Evolutionary conservation across 164 flowering plant species (phyloP).

Genomic region (Liquidambar formosana): DNA sequence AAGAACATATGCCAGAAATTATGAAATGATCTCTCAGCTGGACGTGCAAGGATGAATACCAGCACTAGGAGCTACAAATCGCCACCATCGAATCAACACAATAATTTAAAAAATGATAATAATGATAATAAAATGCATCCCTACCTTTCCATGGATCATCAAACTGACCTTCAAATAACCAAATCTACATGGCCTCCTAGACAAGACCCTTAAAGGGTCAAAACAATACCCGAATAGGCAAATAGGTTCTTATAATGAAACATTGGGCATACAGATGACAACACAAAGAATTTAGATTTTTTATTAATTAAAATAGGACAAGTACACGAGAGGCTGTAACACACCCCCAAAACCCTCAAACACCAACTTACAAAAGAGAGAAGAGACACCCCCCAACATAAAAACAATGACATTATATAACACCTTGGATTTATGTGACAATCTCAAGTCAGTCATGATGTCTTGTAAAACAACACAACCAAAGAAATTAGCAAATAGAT

Average conservation of each 20-base stretch:
- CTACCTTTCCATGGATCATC: too few relatives aligned
- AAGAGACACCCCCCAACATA: constrained; percentile 2
- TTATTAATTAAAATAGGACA: constrained; percentile 2
- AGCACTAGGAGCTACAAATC: too few relatives aligned
- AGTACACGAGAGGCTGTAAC: constrained; percentile 8
- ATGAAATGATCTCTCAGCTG: too few relatives aligned
- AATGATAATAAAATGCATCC: too few relatives aligned
- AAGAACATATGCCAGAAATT: too few relatives aligned
- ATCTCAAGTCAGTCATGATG: constrained; percentile 10
- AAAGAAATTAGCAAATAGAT: constrained; percentile 10
- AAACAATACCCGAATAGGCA: neutral
- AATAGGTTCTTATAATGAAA: neutral
- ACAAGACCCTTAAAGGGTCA: too few relatives aligned
- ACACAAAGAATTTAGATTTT: neutral
- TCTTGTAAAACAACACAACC: constrained; percentile 8
- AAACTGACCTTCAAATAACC: too few relatives aligned
- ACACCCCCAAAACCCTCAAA: neutral
- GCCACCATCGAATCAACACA: too few relatives aligned
- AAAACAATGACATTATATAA: constrained; percentile 12
- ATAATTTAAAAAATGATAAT: too few relatives aligned
- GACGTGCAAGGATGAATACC: too few relatives aligned
- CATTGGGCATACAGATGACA: neutral
- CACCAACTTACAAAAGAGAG: constrained; percentile 8
- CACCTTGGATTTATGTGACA: constrained; percentile 8
- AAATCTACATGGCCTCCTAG: too few relatives aligned